Percentiles rank a stretch among this genome's conserved stretches.
These are phyloP conservation scores for Ramularia endophylla DNA, from an alignment of 2,329 filamentous ascomycete genomes.

Conservation along the genomic window DNA sequence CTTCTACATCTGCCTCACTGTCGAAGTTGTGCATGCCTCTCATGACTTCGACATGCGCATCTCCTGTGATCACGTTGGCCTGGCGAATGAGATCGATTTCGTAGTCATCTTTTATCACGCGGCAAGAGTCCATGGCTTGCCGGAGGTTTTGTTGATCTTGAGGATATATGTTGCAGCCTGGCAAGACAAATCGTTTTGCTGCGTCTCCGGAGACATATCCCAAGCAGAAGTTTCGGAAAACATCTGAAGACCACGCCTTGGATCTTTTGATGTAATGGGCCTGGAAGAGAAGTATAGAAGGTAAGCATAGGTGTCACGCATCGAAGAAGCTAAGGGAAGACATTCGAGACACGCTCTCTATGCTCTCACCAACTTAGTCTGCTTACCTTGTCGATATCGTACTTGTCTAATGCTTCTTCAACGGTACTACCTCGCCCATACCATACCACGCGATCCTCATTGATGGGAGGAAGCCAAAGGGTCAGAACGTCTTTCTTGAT, in stretches of 20 bases:
- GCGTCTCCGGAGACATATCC: not conserved
- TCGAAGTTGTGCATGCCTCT: conserved; percentile 54
- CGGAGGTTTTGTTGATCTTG: conserved; percentile 40
- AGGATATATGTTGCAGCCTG: conserved; percentile 15
- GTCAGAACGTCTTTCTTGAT: conserved; percentile 66
- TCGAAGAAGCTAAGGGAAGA: no score
- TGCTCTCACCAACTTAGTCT: no score
- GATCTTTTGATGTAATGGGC: no score
- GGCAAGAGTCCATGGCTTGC: conserved; percentile 70
- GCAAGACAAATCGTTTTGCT: conserved; percentile 40
- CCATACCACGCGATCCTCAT: conserved; percentile 90
- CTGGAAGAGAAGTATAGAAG: not conserved
- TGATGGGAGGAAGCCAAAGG: conserved; percentile 84
- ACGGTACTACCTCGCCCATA: conserved; percentile 75
- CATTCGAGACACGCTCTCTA: no score
- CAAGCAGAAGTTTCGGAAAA: not conserved
- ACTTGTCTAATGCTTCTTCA: conserved; percentile 67
- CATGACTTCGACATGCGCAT: conserved; percentile 70
- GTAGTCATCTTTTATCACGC: conserved; percentile 78
- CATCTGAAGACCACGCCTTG: not conserved
- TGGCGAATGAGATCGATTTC: conserved; percentile 76
- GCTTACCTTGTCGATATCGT: conserved; percentile 70
- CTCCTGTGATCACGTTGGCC: conserved; percentile 72
- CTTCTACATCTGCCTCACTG: conserved; percentile 81
- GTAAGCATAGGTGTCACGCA: no score